phyloP scores from a whole-genome alignment of 2,329 filamentous ascomycete genomes.

The Colletotrichum brevisporum region DNA sequence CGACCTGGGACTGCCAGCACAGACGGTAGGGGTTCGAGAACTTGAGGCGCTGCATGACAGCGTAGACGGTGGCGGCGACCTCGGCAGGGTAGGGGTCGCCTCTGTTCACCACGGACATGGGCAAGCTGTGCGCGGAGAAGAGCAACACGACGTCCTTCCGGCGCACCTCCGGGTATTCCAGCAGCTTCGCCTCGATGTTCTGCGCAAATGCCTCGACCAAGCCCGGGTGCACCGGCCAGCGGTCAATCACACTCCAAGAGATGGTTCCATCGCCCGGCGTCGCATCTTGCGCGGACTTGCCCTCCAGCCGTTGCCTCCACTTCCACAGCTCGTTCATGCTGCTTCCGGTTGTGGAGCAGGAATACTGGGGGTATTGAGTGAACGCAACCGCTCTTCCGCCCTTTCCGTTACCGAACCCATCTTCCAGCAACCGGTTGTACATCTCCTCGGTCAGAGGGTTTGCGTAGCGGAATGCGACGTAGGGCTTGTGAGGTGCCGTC shows the following conservation, averaged over 20 bases:
- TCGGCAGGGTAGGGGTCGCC: conserved; percentile 96
- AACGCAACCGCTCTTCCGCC: conserved; percentile 97
- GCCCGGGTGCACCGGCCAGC: conserved; percentile 94
- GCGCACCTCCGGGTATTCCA: conserved; percentile 85
- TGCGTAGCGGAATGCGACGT: conserved; percentile 97
- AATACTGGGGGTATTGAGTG: conserved; percentile 98
- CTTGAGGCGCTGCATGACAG: conserved; percentile 92
- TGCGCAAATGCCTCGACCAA: conserved; percentile 92
- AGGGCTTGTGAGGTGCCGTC: conserved; percentile 96
- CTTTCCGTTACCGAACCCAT: conserved; percentile 90
- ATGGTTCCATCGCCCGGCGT: conserved; percentile 77
- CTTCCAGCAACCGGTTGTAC: conserved; percentile 85
- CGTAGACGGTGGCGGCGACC: conserved; percentile 94
- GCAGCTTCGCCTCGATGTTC: conserved; percentile 89
- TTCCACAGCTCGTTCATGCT: conserved; percentile 98
- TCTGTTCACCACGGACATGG: conserved; percentile 97
- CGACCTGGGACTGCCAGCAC: conserved; percentile 98
- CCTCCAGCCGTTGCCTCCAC: conserved; percentile 90
- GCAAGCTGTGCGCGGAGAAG: conserved; percentile 95
- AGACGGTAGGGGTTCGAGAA: conserved; percentile 93
- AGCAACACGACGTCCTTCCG: conserved; percentile 86
- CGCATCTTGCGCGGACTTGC: conserved; percentile 72
- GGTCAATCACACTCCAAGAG: conserved; percentile 96
- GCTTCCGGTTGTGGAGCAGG: conserved; percentile 96
- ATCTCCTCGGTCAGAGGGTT: conserved; percentile 94